A percentile compares a stretch with the other conserved stretches of the same genome.
Conservation (phyloP, 352 stramenopile genomes). For the Blastocystis sp. region DNA sequence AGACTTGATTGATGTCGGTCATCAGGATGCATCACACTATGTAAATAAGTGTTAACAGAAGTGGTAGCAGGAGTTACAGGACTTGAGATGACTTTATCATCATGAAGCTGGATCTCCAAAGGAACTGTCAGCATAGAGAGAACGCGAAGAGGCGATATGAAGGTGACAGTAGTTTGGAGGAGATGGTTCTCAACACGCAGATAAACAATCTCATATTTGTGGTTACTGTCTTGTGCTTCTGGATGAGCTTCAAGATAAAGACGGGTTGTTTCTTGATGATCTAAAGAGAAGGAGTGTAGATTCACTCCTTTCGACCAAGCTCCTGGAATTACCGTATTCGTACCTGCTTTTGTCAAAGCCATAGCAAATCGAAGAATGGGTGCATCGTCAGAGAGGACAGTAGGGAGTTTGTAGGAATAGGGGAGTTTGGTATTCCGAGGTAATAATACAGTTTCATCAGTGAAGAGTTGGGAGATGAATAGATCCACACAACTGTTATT, state of each 20-base stretch:
- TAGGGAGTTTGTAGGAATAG: conserved; percentile 38
- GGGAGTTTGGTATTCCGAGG: background rate
- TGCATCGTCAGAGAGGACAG: background rate
- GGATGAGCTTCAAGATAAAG: conserved; percentile 24
- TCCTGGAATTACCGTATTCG: background rate
- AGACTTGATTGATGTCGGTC: background rate
- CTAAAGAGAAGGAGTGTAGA: conserved; percentile 42
- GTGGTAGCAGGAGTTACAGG: conserved; percentile 42
- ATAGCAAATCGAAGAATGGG: conserved; percentile 39
- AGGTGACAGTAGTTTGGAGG: conserved; percentile 38
- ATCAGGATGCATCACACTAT: background rate
- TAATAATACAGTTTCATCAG: conserved; percentile 28
- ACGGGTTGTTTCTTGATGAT: conserved; percentile 37
- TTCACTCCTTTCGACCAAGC: conserved; percentile 64
- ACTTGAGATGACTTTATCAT: background rate
- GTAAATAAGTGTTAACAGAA: conserved; percentile 5
- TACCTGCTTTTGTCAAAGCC: background rate
- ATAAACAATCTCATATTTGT: conserved; percentile 19
- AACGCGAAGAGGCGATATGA: conserved; percentile 48
- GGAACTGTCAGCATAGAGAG: conserved; percentile 31
- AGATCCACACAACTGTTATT: conserved; percentile 47
- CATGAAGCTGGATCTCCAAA: conserved; percentile 39
- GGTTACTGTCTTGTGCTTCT: background rate
- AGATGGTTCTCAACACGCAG: conserved; percentile 21
- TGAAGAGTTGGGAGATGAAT: conserved; percentile 53